Conservation (phyloP, 108 stramenopile genomes). For the Cyclotella distinguenda region DNA sequence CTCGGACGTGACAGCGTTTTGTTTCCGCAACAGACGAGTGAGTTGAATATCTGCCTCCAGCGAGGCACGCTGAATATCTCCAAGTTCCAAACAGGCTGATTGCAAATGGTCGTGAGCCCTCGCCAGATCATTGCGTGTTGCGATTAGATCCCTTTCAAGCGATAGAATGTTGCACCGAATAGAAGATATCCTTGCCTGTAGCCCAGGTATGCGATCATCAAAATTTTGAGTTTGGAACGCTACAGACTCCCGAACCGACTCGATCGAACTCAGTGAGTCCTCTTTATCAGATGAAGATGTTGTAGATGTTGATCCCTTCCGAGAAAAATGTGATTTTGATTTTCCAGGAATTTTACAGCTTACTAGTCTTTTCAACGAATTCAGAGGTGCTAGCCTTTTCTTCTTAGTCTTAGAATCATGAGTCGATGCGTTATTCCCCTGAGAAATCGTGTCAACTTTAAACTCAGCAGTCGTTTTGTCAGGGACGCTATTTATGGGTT, state of each 20-base stretch:
- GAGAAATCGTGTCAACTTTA: background rate
- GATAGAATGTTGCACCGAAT: conserved; percentile 32
- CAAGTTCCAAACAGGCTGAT: conserved; percentile 32
- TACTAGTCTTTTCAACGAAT: conserved; percentile 10
- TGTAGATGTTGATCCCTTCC: background rate
- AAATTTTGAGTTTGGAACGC: background rate
- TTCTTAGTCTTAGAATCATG: conserved; percentile 7
- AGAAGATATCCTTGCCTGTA: conserved; percentile 28
- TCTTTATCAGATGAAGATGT: conserved; percentile 15
- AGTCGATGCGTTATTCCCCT: conserved; percentile 1
- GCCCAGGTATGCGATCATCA: conserved; percentile 12
- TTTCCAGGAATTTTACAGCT: conserved; percentile 4
- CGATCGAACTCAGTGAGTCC: conserved; percentile 2
- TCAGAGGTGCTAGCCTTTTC: background rate
- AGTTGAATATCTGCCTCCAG: conserved; percentile 28
- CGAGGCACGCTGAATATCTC: conserved; percentile 19
- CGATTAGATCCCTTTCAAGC: conserved; percentile 28
- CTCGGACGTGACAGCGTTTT: conserved; percentile 1
- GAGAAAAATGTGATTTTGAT: conserved; percentile 2
- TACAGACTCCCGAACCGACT: background rate
- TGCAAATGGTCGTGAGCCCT: conserved; percentile 34
- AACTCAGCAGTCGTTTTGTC: background rate
- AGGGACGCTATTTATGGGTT: background rate
- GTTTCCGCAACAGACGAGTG: conserved; percentile 3
- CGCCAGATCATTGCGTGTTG: conserved; percentile 27